Evolutionary conservation across 257 asterid genomes (phyloP), one percentile per base, ranked within the genome.

Genomic region (Ilex asprella): DNA sequence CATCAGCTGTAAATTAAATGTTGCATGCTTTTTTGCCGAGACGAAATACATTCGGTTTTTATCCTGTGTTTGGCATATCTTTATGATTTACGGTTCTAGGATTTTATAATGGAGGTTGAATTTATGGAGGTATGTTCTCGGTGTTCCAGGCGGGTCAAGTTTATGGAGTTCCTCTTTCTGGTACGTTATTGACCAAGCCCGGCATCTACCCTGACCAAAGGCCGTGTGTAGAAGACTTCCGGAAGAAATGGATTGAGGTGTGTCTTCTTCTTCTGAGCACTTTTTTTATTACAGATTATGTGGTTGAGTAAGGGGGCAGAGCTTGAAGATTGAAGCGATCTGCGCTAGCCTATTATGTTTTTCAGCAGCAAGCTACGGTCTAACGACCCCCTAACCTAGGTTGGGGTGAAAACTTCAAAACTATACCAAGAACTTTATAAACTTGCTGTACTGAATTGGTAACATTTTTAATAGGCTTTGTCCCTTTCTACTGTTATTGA

Each of bases 211-310:
- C 98, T 32, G 99, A 93, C 60, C 96, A 82, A 81, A 87, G 91
- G 67, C 82, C 97, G 57, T 89, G 85, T 54, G 94, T 96, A 44
- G 99, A 93, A 71, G 99, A 93, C 67, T 78, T 73, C 76, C 81
- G 90, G 74, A 93, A 85, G 86, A 93, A 86, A 79, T 93, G 99
- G 97, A 86, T 93, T 66, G 99, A 89, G 99, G 99, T 84, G 72
- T 70, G 84, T 70, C 55, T 75, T 71, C 47, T 44, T 35, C 41
- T 71, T 53, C 44, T 12, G 12, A 41, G 12, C 10, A 6, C 47
- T 41, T 21, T 21, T 21, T 21, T 21, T 21, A n/a, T n/a, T 21
- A 21, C 27, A 21, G 27, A 21, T 21, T 21, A 21, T 0, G 27
- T 21, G 27, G 27, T 21, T 21, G 27, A 21, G 27, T 21, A 21